Percentiles rank a stretch among this genome's conserved stretches.
These are phyloP conservation scores for Suhomyces sp. DNA, from an alignment of 805 yeast genomes.

Conservation along the genomic window DNA sequence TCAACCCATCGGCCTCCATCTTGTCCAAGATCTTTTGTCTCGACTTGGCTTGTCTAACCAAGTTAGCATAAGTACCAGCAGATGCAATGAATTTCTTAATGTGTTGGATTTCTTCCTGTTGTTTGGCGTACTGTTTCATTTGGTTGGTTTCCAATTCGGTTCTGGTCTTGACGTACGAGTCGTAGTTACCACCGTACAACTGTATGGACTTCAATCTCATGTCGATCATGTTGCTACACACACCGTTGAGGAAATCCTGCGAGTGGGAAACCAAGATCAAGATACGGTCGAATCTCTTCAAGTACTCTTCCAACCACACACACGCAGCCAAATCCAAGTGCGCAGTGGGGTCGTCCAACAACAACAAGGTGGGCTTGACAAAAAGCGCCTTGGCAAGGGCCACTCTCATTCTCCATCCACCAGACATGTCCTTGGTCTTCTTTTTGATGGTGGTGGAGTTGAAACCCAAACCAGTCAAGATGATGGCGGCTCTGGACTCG, in stretches of 20 bases:
- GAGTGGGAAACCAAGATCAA: slow-evolving; percentile 95
- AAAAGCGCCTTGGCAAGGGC: slow-evolving; percentile 96
- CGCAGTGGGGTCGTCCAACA: slow-evolving; percentile 98
- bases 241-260: slow-evolving; percentile 99
- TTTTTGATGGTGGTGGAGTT: slow-evolving; percentile 80
- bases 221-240: slow-evolving; percentile 96
- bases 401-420: slow-evolving; percentile 99
- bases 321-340: slow-evolving; percentile 99
- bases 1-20: slow-evolving; percentile 99
- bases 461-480: slow-evolving; percentile 96
- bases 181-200: slow-evolving; percentile 97
- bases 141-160: slow-evolving; percentile 92
- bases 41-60: slow-evolving; percentile 98
- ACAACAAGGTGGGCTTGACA: slow-evolving; percentile 92
- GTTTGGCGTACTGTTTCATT: slow-evolving; percentile 95
- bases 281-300: slow-evolving; percentile 90
- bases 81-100: slow-evolving; percentile 98
- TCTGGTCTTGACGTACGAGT: slow-evolving; percentile 93
- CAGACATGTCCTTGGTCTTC: slow-evolving; percentile 98
- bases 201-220: slow-evolving; percentile 80
- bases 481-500: slow-evolving; percentile 94
- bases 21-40: slow-evolving; percentile 98
- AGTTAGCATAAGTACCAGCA: slow-evolving; percentile 99
- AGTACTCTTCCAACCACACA: slow-evolving; percentile 99
- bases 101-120: slow-evolving; percentile 98